Percentiles rank a stretch among this genome's conserved stretches.
Evolutionary conservation across 495 filamentous ascomycete species (phyloP).

Genomic region (Neurospora pannonica): DNA sequence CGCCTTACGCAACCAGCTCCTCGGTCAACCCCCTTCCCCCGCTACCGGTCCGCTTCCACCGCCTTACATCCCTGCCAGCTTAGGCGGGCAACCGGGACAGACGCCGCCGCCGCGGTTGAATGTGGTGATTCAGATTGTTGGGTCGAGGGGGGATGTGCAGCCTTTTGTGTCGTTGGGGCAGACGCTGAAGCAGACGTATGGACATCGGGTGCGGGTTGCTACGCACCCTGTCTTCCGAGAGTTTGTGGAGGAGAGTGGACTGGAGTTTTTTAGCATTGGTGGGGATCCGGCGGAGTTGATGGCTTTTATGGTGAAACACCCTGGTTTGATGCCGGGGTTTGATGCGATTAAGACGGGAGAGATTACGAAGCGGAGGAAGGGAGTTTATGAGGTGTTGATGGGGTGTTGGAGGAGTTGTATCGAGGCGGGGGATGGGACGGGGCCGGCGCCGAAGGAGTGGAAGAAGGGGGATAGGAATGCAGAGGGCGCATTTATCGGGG

Average conservation of each 20-base stretch:
- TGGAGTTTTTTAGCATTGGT: constrained; percentile 66
- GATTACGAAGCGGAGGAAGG: constrained; percentile 46
- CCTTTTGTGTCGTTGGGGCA: constrained; percentile 66
- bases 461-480: not conserved
- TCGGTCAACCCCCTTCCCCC: constrained; percentile 26
- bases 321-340: constrained; percentile 56
- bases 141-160: constrained; percentile 66
- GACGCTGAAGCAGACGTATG: constrained; percentile 55
- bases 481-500: not conserved
- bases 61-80: constrained; percentile 51
- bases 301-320: constrained; percentile 79
- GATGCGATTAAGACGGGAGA: constrained; percentile 58
- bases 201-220: constrained; percentile 60
- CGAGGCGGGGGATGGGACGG: constrained; percentile 35
- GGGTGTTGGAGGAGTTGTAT: constrained; percentile 56
- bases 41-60: constrained; percentile 35
- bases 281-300: constrained; percentile 66
- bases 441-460: constrained; percentile 6
- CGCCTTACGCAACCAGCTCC: constrained; percentile 50
- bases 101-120: constrained; percentile 51
- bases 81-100: constrained; percentile 50
- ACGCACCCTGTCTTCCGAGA: constrained; percentile 59
- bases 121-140: constrained; percentile 74
- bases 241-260: constrained; percentile 55
- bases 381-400: constrained; percentile 53